Evolutionary conservation across 805 yeast genomes (phyloP), one percentile per base, ranked within the genome.

Genomic region (Metschnikowia amazonensis): DNA sequence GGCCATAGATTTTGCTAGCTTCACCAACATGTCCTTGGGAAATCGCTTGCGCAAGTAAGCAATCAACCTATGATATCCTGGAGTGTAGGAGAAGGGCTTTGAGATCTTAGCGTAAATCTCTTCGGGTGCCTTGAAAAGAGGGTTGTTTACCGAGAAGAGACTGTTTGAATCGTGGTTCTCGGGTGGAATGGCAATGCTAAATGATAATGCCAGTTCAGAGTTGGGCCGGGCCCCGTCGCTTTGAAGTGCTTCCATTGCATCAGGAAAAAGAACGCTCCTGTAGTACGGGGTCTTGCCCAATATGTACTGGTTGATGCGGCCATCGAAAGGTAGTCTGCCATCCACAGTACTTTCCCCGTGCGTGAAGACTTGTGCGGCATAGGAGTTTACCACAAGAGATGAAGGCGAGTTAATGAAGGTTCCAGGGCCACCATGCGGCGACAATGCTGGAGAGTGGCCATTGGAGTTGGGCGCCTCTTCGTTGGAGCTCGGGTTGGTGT

Each of bases 1-100:
- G 0, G 97, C 94, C 84, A 92, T 85, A 7, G 87, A 80, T 58
- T 84, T 82, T 1, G 96, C 89, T 82, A 94, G 84, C 45, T 82
- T 77, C 46, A 89, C 85, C 46, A 92, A 72, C 65, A 84, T 82
- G 13, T 74, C 73, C 48, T 81, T 78, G 39, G 80, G 77, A 61
- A 92, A 89, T 41, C 98, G 66, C 30, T 76, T 70, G 47, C 84
- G 72, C 48, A 92, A 68, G 60, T 90, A 90, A 9, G 81, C 76
- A 55, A 87, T 81, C 46, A 92, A 72, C 37, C 82, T 80, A 64
- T 89, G 97, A 63, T 85, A 92, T 2, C 97, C 97, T 1, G 89
- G 86, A 0, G 96, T 90, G 60, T 94, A 92, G 7, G 90, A 79
- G 60, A 86, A 94, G 1, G 98, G 97, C 43, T 70, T 74, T 18